Percentiles rank a stretch among this genome's conserved stretches.
These are phyloP conservation scores for Phialophora chinensis DNA, from an alignment of 2,329 filamentous ascomycete genomes.

Conservation along the genomic window DNA sequence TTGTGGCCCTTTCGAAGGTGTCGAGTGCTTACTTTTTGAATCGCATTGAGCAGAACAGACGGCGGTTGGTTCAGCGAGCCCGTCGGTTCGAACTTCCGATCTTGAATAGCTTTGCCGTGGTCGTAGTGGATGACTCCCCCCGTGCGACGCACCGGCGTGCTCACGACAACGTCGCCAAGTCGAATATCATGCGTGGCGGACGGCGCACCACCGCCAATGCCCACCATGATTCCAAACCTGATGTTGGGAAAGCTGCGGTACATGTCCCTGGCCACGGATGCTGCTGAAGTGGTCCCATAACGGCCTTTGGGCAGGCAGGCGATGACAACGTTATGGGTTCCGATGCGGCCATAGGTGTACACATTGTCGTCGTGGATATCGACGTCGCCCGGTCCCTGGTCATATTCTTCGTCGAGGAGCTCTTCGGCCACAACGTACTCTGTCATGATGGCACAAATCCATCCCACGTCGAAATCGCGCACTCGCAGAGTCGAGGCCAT, in stretches of 20 bases:
- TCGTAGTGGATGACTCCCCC: conserved; percentile 45
- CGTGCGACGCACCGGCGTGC: conserved; percentile 28
- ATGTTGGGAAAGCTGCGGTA: conserved; percentile 36
- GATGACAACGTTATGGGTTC: conserved; percentile 38
- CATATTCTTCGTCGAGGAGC: conserved; percentile 40
- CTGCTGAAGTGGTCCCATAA: conserved; percentile 36
- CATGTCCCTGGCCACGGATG: conserved; percentile 37
- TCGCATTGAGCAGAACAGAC: conserved; percentile 34
- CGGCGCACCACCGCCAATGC: conserved; percentile 42
- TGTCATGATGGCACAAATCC: conserved; percentile 26
- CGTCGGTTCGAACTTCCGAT: conserved; percentile 37
- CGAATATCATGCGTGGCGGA: conserved; percentile 37
- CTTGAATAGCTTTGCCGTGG: conserved; percentile 38
- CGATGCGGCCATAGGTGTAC: conserved; percentile 37
- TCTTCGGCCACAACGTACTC: conserved; percentile 40
- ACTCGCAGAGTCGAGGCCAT: too few species aligned
- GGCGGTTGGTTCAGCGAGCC: conserved; percentile 37
- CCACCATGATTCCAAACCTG: conserved; percentile 41
- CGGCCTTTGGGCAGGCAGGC: conserved; percentile 31
- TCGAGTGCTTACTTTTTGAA: conserved; percentile 31
- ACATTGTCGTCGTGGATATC: conserved; percentile 25
- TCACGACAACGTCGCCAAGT: conserved; percentile 40
- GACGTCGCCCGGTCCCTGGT: not conserved
- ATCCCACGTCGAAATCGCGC: conserved; percentile 10
- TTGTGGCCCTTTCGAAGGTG: conserved; percentile 26